Evolutionary conservation across 179 eudicot genomes (phyloP).

Genomic region (Camellia oleifera): DNA sequence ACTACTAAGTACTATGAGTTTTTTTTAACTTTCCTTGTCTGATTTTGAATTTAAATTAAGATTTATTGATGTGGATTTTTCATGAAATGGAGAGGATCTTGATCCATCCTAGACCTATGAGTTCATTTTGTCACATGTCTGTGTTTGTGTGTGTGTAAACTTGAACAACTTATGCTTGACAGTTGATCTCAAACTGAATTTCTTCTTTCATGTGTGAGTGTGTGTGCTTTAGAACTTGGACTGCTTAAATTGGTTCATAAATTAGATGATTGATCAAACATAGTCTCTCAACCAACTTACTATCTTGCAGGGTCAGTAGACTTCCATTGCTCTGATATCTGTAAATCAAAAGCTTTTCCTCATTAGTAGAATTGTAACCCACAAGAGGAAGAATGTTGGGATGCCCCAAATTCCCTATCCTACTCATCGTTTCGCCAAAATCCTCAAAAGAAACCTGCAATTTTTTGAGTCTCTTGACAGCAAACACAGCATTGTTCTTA

Average conservation of each 20-base stretch:
- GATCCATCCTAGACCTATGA: too few species aligned
- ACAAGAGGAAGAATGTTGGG: slow-evolving; percentile 38
- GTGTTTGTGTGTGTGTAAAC: too few species aligned
- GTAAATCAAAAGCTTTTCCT: slow-evolving; percentile 37
- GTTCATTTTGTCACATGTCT: too few species aligned
- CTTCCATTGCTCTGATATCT: slow-evolving; percentile 37
- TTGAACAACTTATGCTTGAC: too few species aligned
- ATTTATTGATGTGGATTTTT: too few species aligned
- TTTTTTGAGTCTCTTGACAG: slow-evolving; percentile 43
- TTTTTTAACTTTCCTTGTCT: too few species aligned
- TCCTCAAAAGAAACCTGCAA: slow-evolving; percentile 24
- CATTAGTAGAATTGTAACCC: slow-evolving; percentile 28
- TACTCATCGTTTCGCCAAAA: slow-evolving; percentile 25
- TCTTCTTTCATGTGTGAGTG: not conserved
- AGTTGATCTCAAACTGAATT: not conserved
- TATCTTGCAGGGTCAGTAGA: slow-evolving; percentile 30
- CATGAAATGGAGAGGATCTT: too few species aligned
- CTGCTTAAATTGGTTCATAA: not conserved
- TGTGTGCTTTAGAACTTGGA: not conserved
- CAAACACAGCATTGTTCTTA: slow-evolving; percentile 25
- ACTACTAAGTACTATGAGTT: too few species aligned
- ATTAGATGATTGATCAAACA: not conserved
- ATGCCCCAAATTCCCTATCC: slow-evolving; percentile 36
- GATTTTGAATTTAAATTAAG: too few species aligned
- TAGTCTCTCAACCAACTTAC: slow-evolving; percentile 16